A percentile compares a stretch with the other conserved stretches of the same genome.
phyloP scores from a whole-genome alignment of 2,329 filamentous ascomycete genomes.

The Monilinia polystroma region DNA sequence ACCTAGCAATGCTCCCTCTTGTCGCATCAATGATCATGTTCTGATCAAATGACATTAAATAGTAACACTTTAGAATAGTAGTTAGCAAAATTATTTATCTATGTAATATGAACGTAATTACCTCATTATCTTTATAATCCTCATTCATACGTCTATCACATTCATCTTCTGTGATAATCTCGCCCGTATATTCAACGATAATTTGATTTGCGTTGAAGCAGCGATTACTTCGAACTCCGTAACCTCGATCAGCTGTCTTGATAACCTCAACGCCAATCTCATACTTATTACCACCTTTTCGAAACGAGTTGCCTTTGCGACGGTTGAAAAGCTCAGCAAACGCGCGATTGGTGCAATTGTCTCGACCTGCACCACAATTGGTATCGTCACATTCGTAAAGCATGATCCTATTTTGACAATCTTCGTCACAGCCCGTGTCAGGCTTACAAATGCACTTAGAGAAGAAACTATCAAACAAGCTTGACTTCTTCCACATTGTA shows the following conservation, averaged over 20 bases:
- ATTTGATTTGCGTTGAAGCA: conserved; percentile 88
- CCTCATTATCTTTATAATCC: conserved; percentile 89
- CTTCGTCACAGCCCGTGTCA: conserved; percentile 80
- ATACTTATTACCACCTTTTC: conserved; percentile 72
- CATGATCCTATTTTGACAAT: conserved; percentile 95
- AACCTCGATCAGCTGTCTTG: conserved; percentile 83
- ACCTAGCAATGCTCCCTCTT: conserved; percentile 90
- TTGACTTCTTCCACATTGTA: conserved; percentile 76
- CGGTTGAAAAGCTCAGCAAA: conserved; percentile 79
- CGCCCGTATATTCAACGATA: conserved; percentile 96
- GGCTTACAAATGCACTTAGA: conserved; percentile 75
- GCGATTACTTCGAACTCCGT: conserved; percentile 87
- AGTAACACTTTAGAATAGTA: conserved; percentile 70
- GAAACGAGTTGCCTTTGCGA: conserved; percentile 48
- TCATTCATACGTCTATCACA: conserved; percentile 92
- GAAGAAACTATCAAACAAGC: conserved; percentile 69
- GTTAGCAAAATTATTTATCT: conserved; percentile 29
- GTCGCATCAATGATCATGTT: conserved; percentile 99
- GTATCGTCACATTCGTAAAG: conserved; percentile 91
- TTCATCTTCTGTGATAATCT: conserved; percentile 94
- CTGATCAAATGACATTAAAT: conserved; percentile 97
- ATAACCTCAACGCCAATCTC: conserved; percentile 93
- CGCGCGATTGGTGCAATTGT: conserved; percentile 77
- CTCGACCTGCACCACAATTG: conserved; percentile 79
- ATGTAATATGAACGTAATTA: conserved; percentile 45